Base-by-base conservation (phyloP, 805 yeast species). In the Trichomonascus vanleenenianus region DNA sequence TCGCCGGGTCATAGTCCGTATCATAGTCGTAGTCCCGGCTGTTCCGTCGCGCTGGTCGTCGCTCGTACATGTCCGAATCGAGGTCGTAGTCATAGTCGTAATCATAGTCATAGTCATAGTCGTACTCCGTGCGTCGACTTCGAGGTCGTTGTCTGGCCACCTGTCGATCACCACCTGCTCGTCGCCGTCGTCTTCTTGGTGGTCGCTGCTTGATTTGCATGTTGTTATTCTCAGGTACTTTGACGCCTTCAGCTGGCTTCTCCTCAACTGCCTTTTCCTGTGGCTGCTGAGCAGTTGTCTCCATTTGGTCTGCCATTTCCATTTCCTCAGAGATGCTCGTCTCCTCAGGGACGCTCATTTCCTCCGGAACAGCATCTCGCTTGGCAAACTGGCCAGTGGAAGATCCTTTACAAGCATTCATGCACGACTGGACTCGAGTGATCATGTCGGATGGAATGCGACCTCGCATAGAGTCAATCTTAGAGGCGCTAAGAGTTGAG, bases 41-140 rank as follows among this genome's bases (percentile, higher is more conserved):
- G 38, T 9, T 18, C 12, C 27, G 15, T 22, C 41, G 12, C 3
- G n/a, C 6, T 14, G 30, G 16, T 15, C 27, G 15, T 10, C 41
- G 41, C 30, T 25, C 41, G 10, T 31, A 31, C 15, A 9, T 10
- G 15, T 22, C 41, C 14, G 14, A n/a, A 5, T 38, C 41, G 15
- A 6, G 30, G 12, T 25, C 41, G 6, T 25, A 25, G n/a, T 38
- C 41, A 10, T 19, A 25, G 18, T 19, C 41, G n/a, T 25, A 25
- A 15, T 38, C 41, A n/a, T 38, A 14, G 15, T 38, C 41, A n/a
- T 38, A 19, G 41, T 38, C 41, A 6, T 25, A 9, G 5, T 16
- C 20, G 22, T 16, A 10, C 4, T 35, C 22, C 19, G 16, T 4
- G 12, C 38, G 27, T 8, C 27, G 27, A 22, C 27, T 22, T 4